Percentiles rank a stretch among this genome's conserved stretches.
phyloP scores from a whole-genome alignment of 2,329 filamentous ascomycete species.

The Colletotrichum truncatum region DNA sequence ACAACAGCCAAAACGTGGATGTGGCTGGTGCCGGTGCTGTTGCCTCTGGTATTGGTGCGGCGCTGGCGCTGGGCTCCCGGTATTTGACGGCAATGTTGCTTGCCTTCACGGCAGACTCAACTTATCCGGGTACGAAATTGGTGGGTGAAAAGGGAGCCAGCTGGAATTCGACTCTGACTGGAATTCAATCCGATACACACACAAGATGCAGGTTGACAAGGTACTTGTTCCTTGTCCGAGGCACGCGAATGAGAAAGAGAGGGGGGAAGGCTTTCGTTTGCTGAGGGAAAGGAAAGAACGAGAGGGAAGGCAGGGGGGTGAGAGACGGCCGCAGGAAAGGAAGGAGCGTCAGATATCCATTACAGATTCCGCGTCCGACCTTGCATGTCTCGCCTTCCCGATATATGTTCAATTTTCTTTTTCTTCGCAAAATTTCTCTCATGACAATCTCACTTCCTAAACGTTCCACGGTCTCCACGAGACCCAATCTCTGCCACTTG shows the following conservation, averaged over 20 bases:
- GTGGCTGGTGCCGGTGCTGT: constrained; percentile 15
- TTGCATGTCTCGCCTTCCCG: not conserved
- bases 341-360: not conserved
- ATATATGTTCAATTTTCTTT: constrained; percentile 4
- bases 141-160: constrained; percentile 10
- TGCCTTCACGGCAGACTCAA: not conserved
- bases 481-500: not conserved
- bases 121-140: too few relatives aligned
- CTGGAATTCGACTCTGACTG: constrained; percentile 14
- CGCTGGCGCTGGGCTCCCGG: constrained; percentile 11
- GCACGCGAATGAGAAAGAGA: not conserved
- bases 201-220: not conserved
- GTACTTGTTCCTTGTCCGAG: not conserved
- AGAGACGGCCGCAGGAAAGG: not conserved
- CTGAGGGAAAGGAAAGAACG: not conserved
- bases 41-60: too few relatives aligned
- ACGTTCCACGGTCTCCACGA: constrained; percentile 14
- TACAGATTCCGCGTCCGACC: not conserved
- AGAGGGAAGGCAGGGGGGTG: not conserved
- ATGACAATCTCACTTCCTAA: not conserved
- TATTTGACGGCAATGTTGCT: constrained; percentile 8
- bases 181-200: not conserved
- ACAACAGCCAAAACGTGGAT: constrained; percentile 26
- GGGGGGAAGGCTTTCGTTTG: not conserved
- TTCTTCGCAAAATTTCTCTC: not conserved